Percentiles rank a stretch among this genome's conserved stretches.
Evolutionary conservation across 208 protist genomes (phyloP).

Genomic region (Novymonas esmeraldas): DNA sequence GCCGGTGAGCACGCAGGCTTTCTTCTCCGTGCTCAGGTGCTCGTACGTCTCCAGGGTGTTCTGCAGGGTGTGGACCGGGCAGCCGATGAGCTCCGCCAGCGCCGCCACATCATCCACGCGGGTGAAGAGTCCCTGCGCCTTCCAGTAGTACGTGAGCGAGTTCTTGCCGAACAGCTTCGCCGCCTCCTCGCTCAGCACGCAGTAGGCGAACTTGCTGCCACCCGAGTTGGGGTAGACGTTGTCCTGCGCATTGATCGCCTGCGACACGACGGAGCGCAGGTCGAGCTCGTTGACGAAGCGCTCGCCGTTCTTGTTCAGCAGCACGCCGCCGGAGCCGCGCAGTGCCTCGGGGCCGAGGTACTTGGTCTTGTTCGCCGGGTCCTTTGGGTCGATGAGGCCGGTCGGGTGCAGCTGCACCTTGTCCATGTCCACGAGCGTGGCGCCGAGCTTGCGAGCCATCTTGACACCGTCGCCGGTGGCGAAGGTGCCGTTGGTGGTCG

Average conservation of each 20-base stretch:
- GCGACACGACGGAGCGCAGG: constrained; percentile 90
- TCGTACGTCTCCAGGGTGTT: constrained; percentile 62
- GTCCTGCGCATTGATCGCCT: constrained; percentile 70
- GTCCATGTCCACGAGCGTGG: constrained; percentile 89
- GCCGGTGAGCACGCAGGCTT: constrained; percentile 43
- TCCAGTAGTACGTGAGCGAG: constrained; percentile 76
- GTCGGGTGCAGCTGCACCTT: constrained; percentile 96
- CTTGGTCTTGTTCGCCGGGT: constrained; percentile 86
- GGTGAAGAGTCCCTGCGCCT: constrained; percentile 67
- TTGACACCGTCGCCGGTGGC: constrained; percentile 86
- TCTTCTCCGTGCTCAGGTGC: constrained; percentile 28
- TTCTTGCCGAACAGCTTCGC: constrained; percentile 70
- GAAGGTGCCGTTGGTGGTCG: constrained; percentile 92
- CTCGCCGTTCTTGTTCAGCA: constrained; percentile 89
- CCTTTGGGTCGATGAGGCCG: constrained; percentile 90
- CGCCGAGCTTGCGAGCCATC: constrained; percentile 66
- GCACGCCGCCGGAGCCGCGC: constrained; percentile 93
- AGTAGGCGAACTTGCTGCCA: constrained; percentile 67
- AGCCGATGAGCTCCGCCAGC: constrained; percentile 69
- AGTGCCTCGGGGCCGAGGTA: constrained; percentile 96
- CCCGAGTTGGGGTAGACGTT: constrained; percentile 55
- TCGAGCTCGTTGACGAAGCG: constrained; percentile 96
- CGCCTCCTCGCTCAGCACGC: constrained; percentile 77
- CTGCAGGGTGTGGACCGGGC: constrained; percentile 31
- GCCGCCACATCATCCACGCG: constrained; percentile 45